Conservation (phyloP, 352 stramenopile species). For the Nothophytophthora sp. region DNA sequence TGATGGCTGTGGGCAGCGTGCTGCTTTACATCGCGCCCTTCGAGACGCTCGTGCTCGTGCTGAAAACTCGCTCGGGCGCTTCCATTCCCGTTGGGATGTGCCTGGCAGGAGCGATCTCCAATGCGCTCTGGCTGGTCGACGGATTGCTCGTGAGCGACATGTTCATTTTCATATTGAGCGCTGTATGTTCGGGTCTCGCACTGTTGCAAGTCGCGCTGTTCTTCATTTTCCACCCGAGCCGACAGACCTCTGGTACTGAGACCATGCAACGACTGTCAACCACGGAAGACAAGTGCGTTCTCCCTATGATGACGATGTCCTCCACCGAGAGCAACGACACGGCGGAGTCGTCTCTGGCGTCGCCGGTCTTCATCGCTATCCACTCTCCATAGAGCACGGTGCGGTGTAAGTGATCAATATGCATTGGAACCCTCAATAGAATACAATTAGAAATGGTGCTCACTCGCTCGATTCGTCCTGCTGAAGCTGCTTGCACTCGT, state of each 20-base stretch:
- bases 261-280: conserved; percentile 1
- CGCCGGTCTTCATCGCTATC: conserved; percentile 20
- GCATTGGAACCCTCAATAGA: too few relatives aligned
- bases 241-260: not conserved
- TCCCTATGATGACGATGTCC: conserved; percentile 6
- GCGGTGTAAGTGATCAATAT: too few relatives aligned
- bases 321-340: conserved; percentile 6
- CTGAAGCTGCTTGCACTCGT: too few relatives aligned
- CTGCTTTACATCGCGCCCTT: conserved; percentile 32
- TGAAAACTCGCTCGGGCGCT: conserved; percentile 26
- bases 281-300: conserved; percentile 13
- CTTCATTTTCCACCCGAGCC: conserved; percentile 21
- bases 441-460: too few relatives aligned
- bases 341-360: not conserved
- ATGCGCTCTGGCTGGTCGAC: conserved; percentile 41
- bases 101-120: conserved; percentile 17
- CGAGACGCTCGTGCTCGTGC: conserved; percentile 26
- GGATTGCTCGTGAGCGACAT: conserved; percentile 32
- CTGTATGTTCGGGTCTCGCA: conserved; percentile 19
- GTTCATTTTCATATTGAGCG: conserved; percentile 36
- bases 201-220: conserved; percentile 28
- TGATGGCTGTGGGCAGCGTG: conserved; percentile 33
- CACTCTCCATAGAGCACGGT: conserved; percentile 8
- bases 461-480: too few relatives aligned
- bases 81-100: conserved; percentile 34